Percentiles rank a stretch among this genome's conserved stretches.
phyloP scores from a whole-genome alignment of 768 basidiomycete genomes.

The Fistulinella prunicolor region DNA sequence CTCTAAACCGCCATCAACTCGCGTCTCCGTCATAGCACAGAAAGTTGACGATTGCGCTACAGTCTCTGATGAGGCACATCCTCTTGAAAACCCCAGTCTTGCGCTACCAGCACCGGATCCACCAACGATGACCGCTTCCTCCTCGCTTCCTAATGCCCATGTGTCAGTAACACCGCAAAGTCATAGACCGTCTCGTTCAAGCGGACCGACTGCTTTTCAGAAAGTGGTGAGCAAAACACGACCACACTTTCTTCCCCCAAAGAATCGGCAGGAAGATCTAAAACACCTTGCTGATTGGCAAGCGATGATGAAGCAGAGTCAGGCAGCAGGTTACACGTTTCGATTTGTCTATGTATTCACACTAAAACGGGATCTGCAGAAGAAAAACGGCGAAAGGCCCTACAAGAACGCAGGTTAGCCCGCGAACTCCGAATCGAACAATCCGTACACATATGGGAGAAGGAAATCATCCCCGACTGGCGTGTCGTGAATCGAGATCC shows the following conservation, averaged over 20 bases:
- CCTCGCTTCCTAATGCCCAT: constrained; percentile 27
- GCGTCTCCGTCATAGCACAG: constrained; percentile 22
- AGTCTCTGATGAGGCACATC: not conserved
- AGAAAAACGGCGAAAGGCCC: constrained; percentile 62
- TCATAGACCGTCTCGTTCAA: constrained; percentile 50
- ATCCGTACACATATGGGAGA: constrained; percentile 73
- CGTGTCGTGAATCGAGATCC: constrained; percentile 65
- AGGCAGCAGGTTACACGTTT: constrained; percentile 53
- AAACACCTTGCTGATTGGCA: constrained; percentile 88
- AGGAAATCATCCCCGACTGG: constrained; percentile 81
- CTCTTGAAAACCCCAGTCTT: not conserved
- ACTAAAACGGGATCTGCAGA: constrained; percentile 39
- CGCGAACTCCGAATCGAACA: constrained; percentile 71
- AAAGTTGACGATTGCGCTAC: not conserved
- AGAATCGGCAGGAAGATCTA: constrained; percentile 67
- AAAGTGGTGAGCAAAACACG: constrained; percentile 81
- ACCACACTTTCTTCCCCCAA: constrained; percentile 84
- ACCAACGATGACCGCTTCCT: constrained; percentile 27
- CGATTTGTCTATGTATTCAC: constrained; percentile 1
- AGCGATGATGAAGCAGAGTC: constrained; percentile 82
- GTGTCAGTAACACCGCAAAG: constrained; percentile 15
- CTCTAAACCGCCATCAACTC: constrained; percentile 34
- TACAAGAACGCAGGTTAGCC: constrained; percentile 58
- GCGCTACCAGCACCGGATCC: constrained; percentile 17
- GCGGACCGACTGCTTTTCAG: constrained; percentile 70